Percentiles rank a stretch among this genome's conserved stretches.
Evolutionary conservation across 805 yeast species (phyloP).

Genomic region (Cyberlindnera veronae): DNA sequence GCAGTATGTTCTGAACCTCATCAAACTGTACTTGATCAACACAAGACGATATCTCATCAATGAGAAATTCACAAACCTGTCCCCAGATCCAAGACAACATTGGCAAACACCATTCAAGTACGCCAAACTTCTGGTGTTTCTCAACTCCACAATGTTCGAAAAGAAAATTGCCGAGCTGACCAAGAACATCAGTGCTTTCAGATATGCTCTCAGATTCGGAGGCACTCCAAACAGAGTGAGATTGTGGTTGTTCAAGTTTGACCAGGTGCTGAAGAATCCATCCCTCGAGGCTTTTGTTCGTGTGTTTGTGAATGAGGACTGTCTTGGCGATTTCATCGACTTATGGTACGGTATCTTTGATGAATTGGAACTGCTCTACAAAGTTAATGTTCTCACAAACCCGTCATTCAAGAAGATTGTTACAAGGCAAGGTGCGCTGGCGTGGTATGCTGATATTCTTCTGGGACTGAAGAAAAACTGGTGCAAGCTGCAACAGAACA

Average conservation of each 20-base stretch:
- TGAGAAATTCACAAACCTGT: constrained; percentile 28
- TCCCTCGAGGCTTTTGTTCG: constrained; percentile 21
- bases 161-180: constrained; percentile 42
- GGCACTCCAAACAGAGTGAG: constrained; percentile 58
- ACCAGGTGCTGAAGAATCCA: constrained; percentile 19
- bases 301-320: constrained; percentile 40
- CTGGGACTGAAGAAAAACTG: constrained; percentile 52
- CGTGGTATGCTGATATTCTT: constrained; percentile 68
- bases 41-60: constrained; percentile 31
- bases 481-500: constrained; percentile 38
- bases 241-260: constrained; percentile 14
- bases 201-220: constrained; percentile 70
- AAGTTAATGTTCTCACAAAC: constrained; percentile 45
- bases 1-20: constrained; percentile 54
- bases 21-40: constrained; percentile 44
- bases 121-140: constrained; percentile 22
- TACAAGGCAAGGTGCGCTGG: constrained; percentile 54
- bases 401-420: constrained; percentile 37
- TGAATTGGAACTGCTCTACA: constrained; percentile 55
- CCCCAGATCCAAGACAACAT: constrained; percentile 27
- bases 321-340: constrained; percentile 49
- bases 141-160: constrained; percentile 31
- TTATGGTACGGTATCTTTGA: constrained; percentile 65
- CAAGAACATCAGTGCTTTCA: constrained; percentile 48
- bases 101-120: constrained; percentile 26